Base-by-base conservation (phyloP, 73 alveolate species). In the Durusdinium trenchii region DNA sequence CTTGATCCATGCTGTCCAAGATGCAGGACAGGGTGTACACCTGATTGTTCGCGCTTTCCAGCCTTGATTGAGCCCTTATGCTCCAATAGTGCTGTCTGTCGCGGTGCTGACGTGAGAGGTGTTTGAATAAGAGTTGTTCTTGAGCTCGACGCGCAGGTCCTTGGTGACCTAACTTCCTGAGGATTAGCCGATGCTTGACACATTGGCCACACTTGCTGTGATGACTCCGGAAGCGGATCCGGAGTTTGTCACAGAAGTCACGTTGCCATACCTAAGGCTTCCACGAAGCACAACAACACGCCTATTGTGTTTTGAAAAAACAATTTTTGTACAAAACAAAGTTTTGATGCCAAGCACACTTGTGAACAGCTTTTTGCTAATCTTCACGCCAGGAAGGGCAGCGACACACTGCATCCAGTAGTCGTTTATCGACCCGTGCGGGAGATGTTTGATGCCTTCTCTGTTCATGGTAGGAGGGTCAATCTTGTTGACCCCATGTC, bases 261-360 rank as follows among this genome's bases (percentile, higher is more conserved):
- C 38, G 6, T 50, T 82, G 93, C 93, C 93, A 82, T 1, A 82
- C 93, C 90, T 79, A 2, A 28, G 90, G 86, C 5, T 42, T 1
- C n/a, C n/a, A n/a, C 18, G 9, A n/a, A 12, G n/a, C 42, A 54
- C 6, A 6, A 6, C 52, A 71, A 71, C 6, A 7, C 9, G 51
- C 18, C 48, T 32, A 71, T 35, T 6, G 26, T 36, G 48, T 71
- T 42, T 30, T 6, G 51, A 5, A 5, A 6, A 9, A 3, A 20
- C 5, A 26, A 71, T 35, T 3, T 5, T 6, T 26, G 5, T 7
- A 3, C 7, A 3, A 3, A 3, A 0, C 28, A 1, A 23, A 0
- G 26, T 35, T 36, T 57, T 3, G 86, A 75, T 42, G 5, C 86
- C n/a, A 12, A 75, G 43, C 9, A 4, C 4, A 18, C 43, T 38